These are phyloP conservation scores for Lineolata rhizophorae DNA, from an alignment of 495 filamentous ascomycete genomes.

Conservation along the genomic window DNA sequence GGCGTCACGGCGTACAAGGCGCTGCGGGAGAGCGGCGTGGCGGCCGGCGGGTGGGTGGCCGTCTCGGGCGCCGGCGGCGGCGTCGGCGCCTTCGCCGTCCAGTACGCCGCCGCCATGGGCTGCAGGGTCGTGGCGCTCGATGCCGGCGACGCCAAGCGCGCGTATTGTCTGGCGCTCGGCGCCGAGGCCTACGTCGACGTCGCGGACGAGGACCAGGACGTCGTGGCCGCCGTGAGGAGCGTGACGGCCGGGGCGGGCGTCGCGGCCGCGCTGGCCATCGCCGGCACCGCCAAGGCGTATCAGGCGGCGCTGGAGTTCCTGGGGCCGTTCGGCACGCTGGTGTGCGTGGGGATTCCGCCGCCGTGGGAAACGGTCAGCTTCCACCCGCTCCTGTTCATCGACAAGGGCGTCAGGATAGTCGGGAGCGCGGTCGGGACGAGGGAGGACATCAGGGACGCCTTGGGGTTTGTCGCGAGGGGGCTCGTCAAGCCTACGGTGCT, in stretches of 20 bases:
- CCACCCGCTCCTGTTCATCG: no score
- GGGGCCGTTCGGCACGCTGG: not conserved
- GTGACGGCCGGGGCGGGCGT: not conserved
- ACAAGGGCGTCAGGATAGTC: conserved; percentile 15
- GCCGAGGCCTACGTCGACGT: conserved; percentile 22
- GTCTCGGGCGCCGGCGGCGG: conserved; percentile 15
- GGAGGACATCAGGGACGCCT: conserved; percentile 14
- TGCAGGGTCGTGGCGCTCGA: conserved; percentile 19
- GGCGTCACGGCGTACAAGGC: conserved; percentile 17
- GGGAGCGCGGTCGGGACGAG: conserved; percentile 14
- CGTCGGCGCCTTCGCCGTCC: conserved; percentile 9
- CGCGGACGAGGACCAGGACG: conserved; percentile 5
- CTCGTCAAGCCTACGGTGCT: conserved; percentile 10
- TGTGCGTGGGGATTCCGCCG: not conserved
- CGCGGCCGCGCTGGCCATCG: not conserved
- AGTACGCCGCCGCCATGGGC: conserved; percentile 19
- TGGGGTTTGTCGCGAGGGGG: conserved; percentile 14
- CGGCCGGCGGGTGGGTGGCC: conserved; percentile 14
- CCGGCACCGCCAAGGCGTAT: not conserved
- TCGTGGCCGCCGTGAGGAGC: not conserved
- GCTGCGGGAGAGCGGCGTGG: conserved; percentile 10
- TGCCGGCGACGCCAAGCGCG: conserved; percentile 16
- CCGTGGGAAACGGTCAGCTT: conserved; percentile 10
- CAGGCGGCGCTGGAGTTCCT: not conserved
- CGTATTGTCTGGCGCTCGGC: conserved; percentile 15